Base-by-base conservation (phyloP, 2,329 filamentous ascomycete genomes). In the Cladobotryum protrusum region DNA sequence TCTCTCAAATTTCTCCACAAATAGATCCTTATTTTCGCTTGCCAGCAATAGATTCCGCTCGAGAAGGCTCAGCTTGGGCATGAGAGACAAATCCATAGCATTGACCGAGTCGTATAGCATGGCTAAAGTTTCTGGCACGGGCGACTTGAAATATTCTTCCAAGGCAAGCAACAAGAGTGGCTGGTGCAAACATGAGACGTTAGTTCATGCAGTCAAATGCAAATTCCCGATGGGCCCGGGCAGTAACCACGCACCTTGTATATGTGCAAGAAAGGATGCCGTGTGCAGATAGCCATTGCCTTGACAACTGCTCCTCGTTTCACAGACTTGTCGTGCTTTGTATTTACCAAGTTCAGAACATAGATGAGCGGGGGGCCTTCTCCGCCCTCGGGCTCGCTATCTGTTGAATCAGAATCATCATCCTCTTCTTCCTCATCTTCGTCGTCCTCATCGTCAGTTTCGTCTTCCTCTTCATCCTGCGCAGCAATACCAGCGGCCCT, bases 201-300 rank as follows among this genome's bases (percentile, higher is more conserved):
- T 42, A 62, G 61, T 36, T 52, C 40, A 13, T 9, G 29, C 19
- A 46, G 17, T 24, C 14, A 33, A 14, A 45, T 15, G 18, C 33
- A 33, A 19, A 36, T 17, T 32, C 18, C n/a, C 13, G 9, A n/a
- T 8, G 36, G 36, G 17, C 2, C n/a, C 35, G 4, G 49, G 45
- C 48, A 51, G 65, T 12, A n/a, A 35, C 20, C 13, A 32, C 74
- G 57, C 66, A 86, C 87, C 79, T 99, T 99, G 74, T 99, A 99
- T 56, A 99, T 99, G 70, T 99, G 93, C 58, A 99, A 73, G 69
- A 99, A 99, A 3, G 93, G 91, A 73, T 99, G 93, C 40, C 93
- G 79, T 7, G 93, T 99, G 74, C 93, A 99, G 59, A 99, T 96
- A 29, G 93, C 93, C 93, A 99, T 99, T 39, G 93, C 89, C 67